Base-by-base conservation (phyloP, 2,329 filamentous ascomycete genomes). In the Penicillium janthinellum region DNA sequence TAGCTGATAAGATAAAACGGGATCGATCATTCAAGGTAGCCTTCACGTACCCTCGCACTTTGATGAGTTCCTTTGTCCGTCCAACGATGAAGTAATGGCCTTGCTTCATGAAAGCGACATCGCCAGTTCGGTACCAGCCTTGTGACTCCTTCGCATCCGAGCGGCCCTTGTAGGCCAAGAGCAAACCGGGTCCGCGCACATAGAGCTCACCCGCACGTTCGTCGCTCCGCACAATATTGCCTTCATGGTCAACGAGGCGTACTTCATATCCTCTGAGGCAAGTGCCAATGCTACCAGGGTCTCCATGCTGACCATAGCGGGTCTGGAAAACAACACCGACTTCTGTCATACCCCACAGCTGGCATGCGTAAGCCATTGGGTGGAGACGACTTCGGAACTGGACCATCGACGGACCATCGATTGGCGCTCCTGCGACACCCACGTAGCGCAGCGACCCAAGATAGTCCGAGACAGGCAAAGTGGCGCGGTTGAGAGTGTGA, bases 291-390 rank as follows among this genome's bases (percentile, higher is more conserved):
- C 81, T 83, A 22, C 77, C 81, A 4, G 77, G 76, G 15, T 71
- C 66, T 48, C 81, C 79, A 14, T 72, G 68, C 54, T 79, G 72
- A 1, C 71, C 69, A 54, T 75, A 77, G 17, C 70, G 71, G 55
- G 73, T 75, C 56, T 79, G 77, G 67, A 81, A 78, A 2, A 64
- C 75, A 65, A 72, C 77, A 57, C 83, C 83, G 65, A 70, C 76
- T 69, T 86, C 84, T 0, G 83, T 85, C 79, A 84, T 84, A 1
- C 84, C 83, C 78, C 81, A 86, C 39, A 83, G 75, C 59, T 83
- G 81, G 10, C 74, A 74, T 14, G 83, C 75, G 17, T 74, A 72
- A 0, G 81, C 79, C 35, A 77, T 69, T 1, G 64, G 62, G 28
- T 76, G 67, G 41, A 84, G 77, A 22, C 80, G 68, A 5, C 67